Evolutionary conservation across 257 asterid species (phyloP).

Genomic region (Dorcoceras hygrometricum): DNA sequence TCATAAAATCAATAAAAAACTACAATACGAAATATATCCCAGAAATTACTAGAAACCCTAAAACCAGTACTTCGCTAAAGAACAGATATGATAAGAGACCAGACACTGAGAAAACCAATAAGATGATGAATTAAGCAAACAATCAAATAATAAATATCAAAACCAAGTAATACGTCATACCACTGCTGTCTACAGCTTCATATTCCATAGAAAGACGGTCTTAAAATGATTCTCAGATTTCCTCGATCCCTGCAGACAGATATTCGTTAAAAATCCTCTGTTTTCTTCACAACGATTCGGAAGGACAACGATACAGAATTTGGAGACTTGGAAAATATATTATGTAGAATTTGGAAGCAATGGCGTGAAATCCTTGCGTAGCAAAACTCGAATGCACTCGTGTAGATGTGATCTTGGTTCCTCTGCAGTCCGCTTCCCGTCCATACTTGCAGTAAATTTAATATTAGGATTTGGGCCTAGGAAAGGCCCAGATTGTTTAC

Average conservation of each 20-base stretch:
- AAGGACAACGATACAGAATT: background rate
- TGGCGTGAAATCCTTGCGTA: background rate
- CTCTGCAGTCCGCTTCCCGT: background rate
- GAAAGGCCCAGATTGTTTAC: background rate
- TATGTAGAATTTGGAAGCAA: background rate
- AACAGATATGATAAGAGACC: background rate
- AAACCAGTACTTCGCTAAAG: background rate
- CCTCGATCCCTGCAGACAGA: background rate
- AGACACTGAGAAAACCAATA: background rate
- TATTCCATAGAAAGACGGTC: conserved; percentile 23
- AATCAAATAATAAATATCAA: background rate
- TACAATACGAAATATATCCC: background rate
- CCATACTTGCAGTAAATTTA: background rate
- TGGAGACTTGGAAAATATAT: background rate
- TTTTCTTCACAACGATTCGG: background rate
- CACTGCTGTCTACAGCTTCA: conserved; percentile 30
- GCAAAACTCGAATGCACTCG: background rate
- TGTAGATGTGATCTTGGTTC: background rate
- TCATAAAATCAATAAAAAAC: background rate
- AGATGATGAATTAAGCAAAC: background rate
- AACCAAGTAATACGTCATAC: conserved; percentile 17
- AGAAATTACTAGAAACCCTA: background rate
- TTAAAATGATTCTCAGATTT: background rate
- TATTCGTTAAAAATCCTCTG: background rate
- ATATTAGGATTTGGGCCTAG: background rate